Conservation (phyloP, 176 grass and related monocot genomes). For the Zea luxurians region DNA sequence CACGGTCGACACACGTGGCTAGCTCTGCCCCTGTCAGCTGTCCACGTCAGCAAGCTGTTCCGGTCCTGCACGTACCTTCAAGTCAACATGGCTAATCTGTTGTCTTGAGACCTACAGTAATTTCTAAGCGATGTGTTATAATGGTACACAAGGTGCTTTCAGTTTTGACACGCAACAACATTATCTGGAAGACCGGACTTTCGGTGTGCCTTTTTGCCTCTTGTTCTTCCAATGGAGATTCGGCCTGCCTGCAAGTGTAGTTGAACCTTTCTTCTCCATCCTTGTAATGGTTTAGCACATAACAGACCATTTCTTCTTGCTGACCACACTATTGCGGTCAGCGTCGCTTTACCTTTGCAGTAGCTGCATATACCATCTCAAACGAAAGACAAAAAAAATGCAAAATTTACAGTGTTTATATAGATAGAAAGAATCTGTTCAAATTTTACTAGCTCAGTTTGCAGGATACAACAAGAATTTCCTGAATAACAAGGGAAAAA, state of each 20-base stretch:
- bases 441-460: conserved; percentile 15
- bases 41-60: background rate
- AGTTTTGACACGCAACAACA: background rate
- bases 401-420: background rate
- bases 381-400: background rate
- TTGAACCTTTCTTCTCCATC: background rate
- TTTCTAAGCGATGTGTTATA: background rate
- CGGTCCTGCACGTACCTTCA: background rate
- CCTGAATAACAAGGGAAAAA: conserved; percentile 3
- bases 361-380: background rate
- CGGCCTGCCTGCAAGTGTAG: background rate
- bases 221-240: conserved; percentile 13
- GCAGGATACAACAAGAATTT: background rate
- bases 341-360: background rate
- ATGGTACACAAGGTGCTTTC: background rate
- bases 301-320: background rate
- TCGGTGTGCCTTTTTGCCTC: background rate
- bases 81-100: background rate
- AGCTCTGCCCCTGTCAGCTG: no score
- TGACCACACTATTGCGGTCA: background rate
- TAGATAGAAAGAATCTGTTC: background rate
- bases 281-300: background rate
- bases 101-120: background rate
- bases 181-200: background rate
- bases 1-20: no score